phyloP scores from a whole-genome alignment of 495 filamentous ascomycete species.

The Xylaria nigripes region DNA sequence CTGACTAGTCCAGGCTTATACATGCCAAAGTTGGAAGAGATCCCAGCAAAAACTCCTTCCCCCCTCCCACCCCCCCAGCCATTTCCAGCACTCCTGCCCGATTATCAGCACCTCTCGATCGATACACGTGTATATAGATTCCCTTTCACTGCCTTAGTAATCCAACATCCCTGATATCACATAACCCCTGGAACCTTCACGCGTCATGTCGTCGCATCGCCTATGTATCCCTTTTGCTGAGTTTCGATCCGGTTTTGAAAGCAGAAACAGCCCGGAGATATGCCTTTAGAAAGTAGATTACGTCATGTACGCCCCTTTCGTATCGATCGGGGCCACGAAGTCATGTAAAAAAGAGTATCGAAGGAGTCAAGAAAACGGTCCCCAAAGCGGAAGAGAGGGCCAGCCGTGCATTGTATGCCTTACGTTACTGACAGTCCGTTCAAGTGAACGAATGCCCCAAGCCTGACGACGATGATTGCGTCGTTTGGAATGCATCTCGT shows the following conservation, averaged over 20 bases:
- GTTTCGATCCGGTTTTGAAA: conserved; percentile 31
- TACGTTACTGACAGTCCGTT: conserved; percentile 8
- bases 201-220: conserved; percentile 5
- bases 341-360: conserved; percentile 25
- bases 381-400: conserved; percentile 2
- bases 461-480: conserved; percentile 1
- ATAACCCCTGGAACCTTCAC: conserved; percentile 4
- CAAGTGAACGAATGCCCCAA: conserved; percentile 11
- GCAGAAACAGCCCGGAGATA: conserved; percentile 27
- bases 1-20: conserved; percentile 16
- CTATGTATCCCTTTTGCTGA: conserved; percentile 25
- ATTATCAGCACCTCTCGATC: conserved; percentile 1
- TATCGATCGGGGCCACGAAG: conserved; percentile 25
- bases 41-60: conserved; percentile 19
- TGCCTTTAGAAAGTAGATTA: conserved; percentile 30
- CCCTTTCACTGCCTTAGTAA: conserved; percentile 20
- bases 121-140: conserved; percentile 28
- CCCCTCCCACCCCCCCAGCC: conserved; percentile 7
- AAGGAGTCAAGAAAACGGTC: conserved; percentile 3
- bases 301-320: conserved; percentile 27
- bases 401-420: conserved; percentile 1
- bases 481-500: conserved; percentile 5
- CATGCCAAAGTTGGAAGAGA: conserved; percentile 26
- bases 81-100: conserved; percentile 5
- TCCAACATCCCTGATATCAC: conserved; percentile 21